Evolutionary conservation across 2,329 filamentous ascomycete genomes (phyloP).

Genomic region (Emmonsia crescens): DNA sequence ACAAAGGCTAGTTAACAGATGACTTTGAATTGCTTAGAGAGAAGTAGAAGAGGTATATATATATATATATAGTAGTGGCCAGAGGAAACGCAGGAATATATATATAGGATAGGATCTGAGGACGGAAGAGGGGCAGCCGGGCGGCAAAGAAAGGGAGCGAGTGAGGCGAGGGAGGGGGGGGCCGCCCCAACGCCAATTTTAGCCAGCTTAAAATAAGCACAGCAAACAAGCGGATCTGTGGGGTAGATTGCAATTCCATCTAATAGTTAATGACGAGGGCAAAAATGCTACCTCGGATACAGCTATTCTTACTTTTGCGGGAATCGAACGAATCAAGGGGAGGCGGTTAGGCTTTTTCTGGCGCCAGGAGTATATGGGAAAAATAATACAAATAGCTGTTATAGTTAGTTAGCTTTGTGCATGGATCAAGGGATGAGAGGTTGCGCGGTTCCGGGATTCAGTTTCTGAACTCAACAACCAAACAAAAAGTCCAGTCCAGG

Average conservation of each 20-base stretch:
- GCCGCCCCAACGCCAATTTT: background rate
- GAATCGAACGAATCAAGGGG: no score
- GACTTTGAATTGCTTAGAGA: background rate
- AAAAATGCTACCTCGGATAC: background rate
- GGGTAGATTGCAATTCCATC: background rate
- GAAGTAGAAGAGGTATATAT: no score
- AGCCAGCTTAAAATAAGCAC: background rate
- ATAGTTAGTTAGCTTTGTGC: no score
- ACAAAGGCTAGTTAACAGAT: no score
- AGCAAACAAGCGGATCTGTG: background rate
- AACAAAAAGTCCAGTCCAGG: no score
- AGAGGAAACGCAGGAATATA: background rate
- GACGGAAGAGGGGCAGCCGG: background rate
- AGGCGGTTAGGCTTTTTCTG: background rate
- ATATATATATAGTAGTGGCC: background rate
- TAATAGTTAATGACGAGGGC: background rate
- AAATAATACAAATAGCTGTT: no score
- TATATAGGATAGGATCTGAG: background rate
- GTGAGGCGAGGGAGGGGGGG: background rate
- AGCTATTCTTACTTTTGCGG: background rate
- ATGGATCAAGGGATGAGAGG: no score
- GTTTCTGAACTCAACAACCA: background rate
- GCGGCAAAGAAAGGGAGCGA: background rate
- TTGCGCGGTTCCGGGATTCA: background rate
- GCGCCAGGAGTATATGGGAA: background rate